Percentiles rank a stretch among this genome's conserved stretches.
phyloP scores from a whole-genome alignment of 768 basidiomycete species.

The Holtermanniella nyarrowii region DNA sequence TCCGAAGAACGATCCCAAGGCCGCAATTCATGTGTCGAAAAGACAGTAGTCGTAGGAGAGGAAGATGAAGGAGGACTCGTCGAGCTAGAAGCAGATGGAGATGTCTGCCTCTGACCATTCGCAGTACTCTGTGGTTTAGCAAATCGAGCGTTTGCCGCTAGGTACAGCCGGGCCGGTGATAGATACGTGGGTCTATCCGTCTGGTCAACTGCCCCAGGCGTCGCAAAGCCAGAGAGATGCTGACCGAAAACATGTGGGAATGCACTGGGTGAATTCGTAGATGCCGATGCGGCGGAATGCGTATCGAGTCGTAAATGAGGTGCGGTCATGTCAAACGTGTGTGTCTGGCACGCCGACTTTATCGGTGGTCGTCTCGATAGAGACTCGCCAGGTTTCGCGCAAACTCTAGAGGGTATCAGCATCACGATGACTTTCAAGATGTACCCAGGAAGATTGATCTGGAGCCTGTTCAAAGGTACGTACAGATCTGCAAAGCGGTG shows the following conservation, averaged over 20 bases:
- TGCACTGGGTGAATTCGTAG: too few species aligned
- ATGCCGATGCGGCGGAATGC: too few species aligned
- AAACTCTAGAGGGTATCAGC: too few species aligned
- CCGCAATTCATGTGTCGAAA: constrained; percentile 1
- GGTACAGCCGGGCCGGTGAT: constrained; percentile 5
- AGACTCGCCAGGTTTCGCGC: too few species aligned
- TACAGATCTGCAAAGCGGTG: too few species aligned
- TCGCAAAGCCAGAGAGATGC: neutral
- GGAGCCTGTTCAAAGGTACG: too few species aligned
- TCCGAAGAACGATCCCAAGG: constrained; percentile 2
- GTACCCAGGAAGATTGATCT: too few species aligned
- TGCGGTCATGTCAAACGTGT: neutral
- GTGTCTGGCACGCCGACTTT: too few species aligned
- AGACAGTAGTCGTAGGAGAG: neutral
- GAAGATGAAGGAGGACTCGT: constrained; percentile 5
- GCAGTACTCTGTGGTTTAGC: constrained; percentile 3
- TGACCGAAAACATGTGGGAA: neutral
- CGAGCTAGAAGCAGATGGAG: constrained; percentile 8
- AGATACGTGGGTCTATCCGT: neutral
- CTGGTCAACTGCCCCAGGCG: neutral
- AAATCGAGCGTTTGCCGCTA: neutral
- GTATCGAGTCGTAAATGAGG: neutral
- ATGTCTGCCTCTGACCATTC: constrained; percentile 5
- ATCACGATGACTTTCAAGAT: too few species aligned
- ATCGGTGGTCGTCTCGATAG: too few species aligned